Percentiles rank a stretch among this genome's conserved stretches.
Evolutionary conservation across 2,329 filamentous ascomycete genomes (phyloP).

Genomic region (Fusarium fujikuroi): DNA sequence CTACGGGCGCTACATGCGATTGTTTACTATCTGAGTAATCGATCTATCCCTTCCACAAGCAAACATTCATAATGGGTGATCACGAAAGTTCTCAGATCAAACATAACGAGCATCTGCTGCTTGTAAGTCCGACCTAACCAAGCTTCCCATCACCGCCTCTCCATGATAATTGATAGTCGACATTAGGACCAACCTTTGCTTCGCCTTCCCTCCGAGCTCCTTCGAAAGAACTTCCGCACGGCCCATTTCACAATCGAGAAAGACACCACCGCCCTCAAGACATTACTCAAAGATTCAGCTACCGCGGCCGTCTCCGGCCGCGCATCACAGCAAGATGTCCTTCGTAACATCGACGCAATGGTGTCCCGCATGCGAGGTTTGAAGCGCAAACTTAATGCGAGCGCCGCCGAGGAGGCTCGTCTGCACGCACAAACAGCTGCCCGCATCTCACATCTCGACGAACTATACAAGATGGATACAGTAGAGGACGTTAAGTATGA

Average conservation of each 20-base stretch:
- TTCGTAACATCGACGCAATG: constrained; percentile 85
- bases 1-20: not conserved
- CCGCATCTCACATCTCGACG: constrained; percentile 81
- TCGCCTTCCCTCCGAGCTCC: constrained; percentile 90
- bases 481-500: constrained; percentile 95
- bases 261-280: constrained; percentile 71
- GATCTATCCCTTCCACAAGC: not conserved
- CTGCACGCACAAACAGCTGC: constrained; percentile 81
- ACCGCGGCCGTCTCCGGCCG: constrained; percentile 73
- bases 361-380: constrained; percentile 84
- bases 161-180: constrained; percentile 49
- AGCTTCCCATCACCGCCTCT: constrained; percentile 3
- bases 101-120: constrained; percentile 78
- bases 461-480: constrained; percentile 81
- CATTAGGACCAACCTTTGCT: constrained; percentile 89
- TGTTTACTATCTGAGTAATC: not conserved
- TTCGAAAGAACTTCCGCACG: constrained; percentile 92
- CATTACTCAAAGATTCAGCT: constrained; percentile 70
- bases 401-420: constrained; percentile 81
- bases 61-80: constrained; percentile 63
- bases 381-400: constrained; percentile 83
- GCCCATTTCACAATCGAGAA: constrained; percentile 82
- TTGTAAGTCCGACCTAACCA: constrained; percentile 59
- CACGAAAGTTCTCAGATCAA: constrained; percentile 74
- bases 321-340: constrained; percentile 74